phyloP scores from a whole-genome alignment of 139 green algal genomes.

The Chlorella sorokiniana region DNA sequence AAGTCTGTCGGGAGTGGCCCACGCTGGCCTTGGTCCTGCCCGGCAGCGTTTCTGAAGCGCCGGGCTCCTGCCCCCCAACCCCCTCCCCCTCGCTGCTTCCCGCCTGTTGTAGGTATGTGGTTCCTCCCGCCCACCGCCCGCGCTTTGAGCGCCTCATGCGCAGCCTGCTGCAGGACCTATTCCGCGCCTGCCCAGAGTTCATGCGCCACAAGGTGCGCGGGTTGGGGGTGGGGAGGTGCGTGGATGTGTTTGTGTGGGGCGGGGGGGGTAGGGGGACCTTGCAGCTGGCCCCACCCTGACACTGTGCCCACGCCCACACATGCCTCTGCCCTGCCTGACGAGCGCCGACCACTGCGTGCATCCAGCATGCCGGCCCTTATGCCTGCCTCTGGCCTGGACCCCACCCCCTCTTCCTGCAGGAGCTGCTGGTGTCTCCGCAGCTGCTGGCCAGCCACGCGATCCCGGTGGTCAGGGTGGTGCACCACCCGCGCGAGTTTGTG shows the following conservation, averaged over 20 bases:
- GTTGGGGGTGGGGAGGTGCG: too few species aligned
- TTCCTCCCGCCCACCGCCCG: slow-evolving; percentile 63
- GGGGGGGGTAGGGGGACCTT: too few species aligned
- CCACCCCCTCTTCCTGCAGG: slow-evolving; percentile 25
- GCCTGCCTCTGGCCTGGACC: too few species aligned
- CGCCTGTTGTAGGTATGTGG: slow-evolving; percentile 82
- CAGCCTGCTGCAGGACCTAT: slow-evolving; percentile 58
- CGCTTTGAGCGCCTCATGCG: slow-evolving; percentile 77
- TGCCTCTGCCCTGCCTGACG: too few species aligned
- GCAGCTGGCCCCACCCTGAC: too few species aligned
- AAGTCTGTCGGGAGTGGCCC: too few species aligned
- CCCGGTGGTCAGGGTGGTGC: slow-evolving; percentile 51
- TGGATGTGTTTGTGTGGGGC: too few species aligned
- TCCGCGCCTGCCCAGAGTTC: slow-evolving; percentile 68
- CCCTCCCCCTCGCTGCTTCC: background rate
- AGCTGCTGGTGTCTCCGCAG: slow-evolving; percentile 67
- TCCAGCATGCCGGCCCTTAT: too few species aligned
- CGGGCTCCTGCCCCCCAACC: background rate
- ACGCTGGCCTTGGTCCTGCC: too few species aligned
- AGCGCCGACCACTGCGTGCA: too few species aligned
- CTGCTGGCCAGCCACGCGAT: slow-evolving; percentile 64
- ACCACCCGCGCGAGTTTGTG: slow-evolving; percentile 77
- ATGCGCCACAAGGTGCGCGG: slow-evolving; percentile 72
- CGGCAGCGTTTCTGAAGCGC: too few species aligned
- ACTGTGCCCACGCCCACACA: too few species aligned